Base-by-base conservation (phyloP, 2,329 filamentous ascomycete genomes). In the Nectriaceae sp. region DNA sequence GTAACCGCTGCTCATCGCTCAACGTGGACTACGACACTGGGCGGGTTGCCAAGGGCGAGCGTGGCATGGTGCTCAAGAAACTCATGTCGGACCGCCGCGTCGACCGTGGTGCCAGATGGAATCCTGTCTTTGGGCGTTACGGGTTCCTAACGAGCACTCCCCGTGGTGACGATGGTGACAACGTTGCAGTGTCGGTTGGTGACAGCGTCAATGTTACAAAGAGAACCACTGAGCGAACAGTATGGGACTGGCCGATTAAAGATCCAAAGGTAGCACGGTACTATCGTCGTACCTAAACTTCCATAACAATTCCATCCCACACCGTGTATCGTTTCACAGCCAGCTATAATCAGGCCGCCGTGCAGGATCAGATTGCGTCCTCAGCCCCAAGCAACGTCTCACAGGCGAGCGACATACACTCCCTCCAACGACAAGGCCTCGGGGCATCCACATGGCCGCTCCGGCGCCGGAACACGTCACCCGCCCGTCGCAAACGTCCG, bases 11-110 rank as follows among this genome's bases (percentile, higher is more conserved):
- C 66, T 70, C 74, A 22, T 88, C 84, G 51, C 71, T 90, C 52
- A 90, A 89, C 66, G 80, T 91, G 49, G 84, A 90, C 69, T 89
- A 88, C 63, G 63, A 70, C 19, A 88, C 83, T 0, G 88, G 88
- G 5, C 77, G 76, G 42, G 70, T 74, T 36, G 82, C 78, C 0
- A 69, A 70, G 1, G 82, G 81, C 2, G 80, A 83, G 59, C 66
- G 71, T 29, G 85, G 83, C n/a, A 73, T 70, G 33, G 76, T 88
- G 15, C 70, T 90, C 53, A 90, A 89, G 73, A 83, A 84, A 60
- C 69, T 92, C 59, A 84, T 84, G 77, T 78, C 75, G 43, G 85
- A 90, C 66, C 76, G 88, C 18, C 77, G 87, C 47, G 85, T 91
- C 5, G 88, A 92, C 62, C 54, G 65, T n/a, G 88, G 88, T 0